Percentiles rank a stretch among this genome's conserved stretches.
Conservation (phyloP, 2,329 filamentous ascomycete species). For the Calonectria fujianensis region DNA sequence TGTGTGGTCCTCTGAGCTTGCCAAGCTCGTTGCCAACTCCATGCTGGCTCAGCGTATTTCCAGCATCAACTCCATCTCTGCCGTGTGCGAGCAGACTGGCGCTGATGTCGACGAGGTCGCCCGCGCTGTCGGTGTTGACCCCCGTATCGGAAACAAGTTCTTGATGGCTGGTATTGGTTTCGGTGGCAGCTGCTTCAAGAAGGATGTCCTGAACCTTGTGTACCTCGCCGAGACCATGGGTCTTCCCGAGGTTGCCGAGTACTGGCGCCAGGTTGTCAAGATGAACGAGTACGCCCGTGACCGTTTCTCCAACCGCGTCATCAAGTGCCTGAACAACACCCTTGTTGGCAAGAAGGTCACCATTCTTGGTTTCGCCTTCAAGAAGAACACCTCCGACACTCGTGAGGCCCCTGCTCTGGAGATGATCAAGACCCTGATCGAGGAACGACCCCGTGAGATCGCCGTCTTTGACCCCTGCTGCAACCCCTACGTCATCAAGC, state of each 20-base stretch:
- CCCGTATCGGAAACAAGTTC: conserved; percentile 83
- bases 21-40: conserved; percentile 87
- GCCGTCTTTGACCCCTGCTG: conserved; percentile 82
- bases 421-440: conserved; percentile 78
- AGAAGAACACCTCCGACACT: conserved; percentile 86
- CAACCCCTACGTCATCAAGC: conserved; percentile 69
- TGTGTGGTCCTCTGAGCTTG: conserved; percentile 85
- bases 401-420: conserved; percentile 82
- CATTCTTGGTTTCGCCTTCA: conserved; percentile 85
- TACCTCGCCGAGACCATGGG: conserved; percentile 84
- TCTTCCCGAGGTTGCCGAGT: conserved; percentile 82
- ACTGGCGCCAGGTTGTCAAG: conserved; percentile 83
- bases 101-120: conserved; percentile 85
- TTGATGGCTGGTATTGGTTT: conserved; percentile 86
- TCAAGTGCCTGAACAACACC: conserved; percentile 81
- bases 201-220: conserved; percentile 84
- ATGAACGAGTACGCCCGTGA: conserved; percentile 86
- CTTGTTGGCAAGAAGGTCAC: conserved; percentile 82
- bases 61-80: conserved; percentile 88
- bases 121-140: conserved; percentile 80
- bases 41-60: conserved; percentile 88
- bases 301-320: conserved; percentile 80
- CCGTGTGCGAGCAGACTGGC: conserved; percentile 85
- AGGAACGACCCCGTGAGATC: conserved; percentile 78
- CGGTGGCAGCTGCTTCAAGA: conserved; percentile 88